Evolutionary conservation across 2,329 filamentous ascomycete genomes (phyloP), one percentile per base, ranked within the genome.

Genomic region (Aspergillus hortae): DNA sequence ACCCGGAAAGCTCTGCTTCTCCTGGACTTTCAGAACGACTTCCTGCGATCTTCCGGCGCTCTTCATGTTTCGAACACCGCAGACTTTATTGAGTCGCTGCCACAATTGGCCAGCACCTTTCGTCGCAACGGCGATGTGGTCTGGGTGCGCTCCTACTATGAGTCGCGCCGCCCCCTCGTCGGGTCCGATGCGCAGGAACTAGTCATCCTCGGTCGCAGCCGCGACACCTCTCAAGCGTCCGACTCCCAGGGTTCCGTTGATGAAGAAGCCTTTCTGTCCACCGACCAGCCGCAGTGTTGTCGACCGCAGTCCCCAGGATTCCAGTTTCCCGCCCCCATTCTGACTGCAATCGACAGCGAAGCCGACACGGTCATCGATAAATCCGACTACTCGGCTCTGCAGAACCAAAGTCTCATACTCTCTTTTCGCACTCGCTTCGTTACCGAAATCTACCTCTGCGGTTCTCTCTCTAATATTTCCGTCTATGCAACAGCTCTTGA

Each of bases 401-500:
- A 85, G 48, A 84, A 83, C 7, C 89, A 87, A 0, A 80, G 82
- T 45, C 77, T 97, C 14, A 79, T 97, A 6, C 79, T 87, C 46
- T 79, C 84, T n/a, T 74, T 97, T 43, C 84, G 92, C n/a, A 85
- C 85, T n/a, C 88, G 86, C 57, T 86, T 96, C 59, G 84, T 95
- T 53, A 96, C 91, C 2, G 89, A 96, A 63, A 77, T 99, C 11
- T 96, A 89, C 70, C 82, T 97, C 21, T 95, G 89, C 64, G 94
- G 94, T 19, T 87, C 88, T 42, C 80, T 95, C 45, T 89, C 87
- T 41, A 96, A 97, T 63, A 77, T 95, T 33, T 92, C 91, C 30
- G 86, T 97, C 44, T 91, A 94, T 66, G 92, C 94, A 6, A 96
- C 92, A 1, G 91, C 91, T 3, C 79, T 95, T 56, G 94, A 96